Evolutionary conservation across 2,329 filamentous ascomycete genomes (phyloP), one percentile per base, ranked within the genome.

Genomic region (Fusarium nanum): DNA sequence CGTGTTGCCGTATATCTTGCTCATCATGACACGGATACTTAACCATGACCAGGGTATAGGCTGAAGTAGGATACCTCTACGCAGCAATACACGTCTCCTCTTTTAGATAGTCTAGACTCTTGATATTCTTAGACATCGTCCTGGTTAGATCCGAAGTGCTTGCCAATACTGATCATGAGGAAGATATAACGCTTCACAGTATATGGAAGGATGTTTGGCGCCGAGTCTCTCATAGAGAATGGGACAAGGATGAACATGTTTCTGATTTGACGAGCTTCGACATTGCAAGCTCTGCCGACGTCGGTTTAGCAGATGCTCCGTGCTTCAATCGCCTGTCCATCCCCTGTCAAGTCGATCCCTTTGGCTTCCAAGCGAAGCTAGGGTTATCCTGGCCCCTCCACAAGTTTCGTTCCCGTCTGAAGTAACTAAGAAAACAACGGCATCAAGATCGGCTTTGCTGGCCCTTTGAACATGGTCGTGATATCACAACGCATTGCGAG

Each of bases 311-410:
- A 74, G 63, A 75, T 75, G 70, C 71, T 63, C 73, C 62, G 73
- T 76, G 73, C 72, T 72, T 71, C 50, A 61, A 49, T 65, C 40
- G 47, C 64, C 65, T 60, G 56, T 63, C 52, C 67, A 46, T 65
- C 70, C 73, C 74, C 67, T 75, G 73, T 66, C 53, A 60, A 70
- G 73, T 70, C 63, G 71, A 65, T 71, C 62, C 70, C 56, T 66
- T 65, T 75, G 70, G 64, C 61, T 56, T 62, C 54, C 45, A 54
- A 66, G 65, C 49, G 47, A 70, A 64, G 56, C 74, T 74, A 75
- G 74, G 74, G 74, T 69, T 70, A 76, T 70, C 74, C 74, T 75
- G 63, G 74, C 64, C 72, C 70, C 74, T 76, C 73, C 73, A 73
- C 73, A 75, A 66, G 59, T 62, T 68, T 70, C 60, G 60, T 60